Evolutionary conservation across 2,329 filamentous ascomycete genomes (phyloP), one percentile per base, ranked within the genome.

Genomic region (Colletotrichum karsti): DNA sequence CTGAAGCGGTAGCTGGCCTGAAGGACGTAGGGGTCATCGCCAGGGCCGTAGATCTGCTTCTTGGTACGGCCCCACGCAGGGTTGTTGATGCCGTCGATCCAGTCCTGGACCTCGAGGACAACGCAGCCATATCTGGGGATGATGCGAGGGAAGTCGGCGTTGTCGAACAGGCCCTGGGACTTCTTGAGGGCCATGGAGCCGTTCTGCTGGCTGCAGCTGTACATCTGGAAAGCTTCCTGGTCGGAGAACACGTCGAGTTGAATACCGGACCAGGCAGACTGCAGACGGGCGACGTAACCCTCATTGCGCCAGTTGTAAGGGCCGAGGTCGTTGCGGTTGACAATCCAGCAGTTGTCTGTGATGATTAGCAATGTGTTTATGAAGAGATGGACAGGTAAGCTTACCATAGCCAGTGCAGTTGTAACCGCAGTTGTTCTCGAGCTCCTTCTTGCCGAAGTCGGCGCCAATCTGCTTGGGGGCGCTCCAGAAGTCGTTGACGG

Each of bases 61-160:
- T 75, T 76, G 51, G 84, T 80, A 62, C 95, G 88, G 67, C 90
- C 90, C 95, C 95, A 98, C 79, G 94, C 88, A 0, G 95, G 95
- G 73, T 97, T 88, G 81, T 97, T 98, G 81, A 98, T 96, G 26
- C 87, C 94, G 77, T 97, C 95, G 75, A 98, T 97, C 88, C 90
- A 98, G 78, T 96, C 94, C 84, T 98, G 89, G 12, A 96, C 93
- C 82, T 98, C 95, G 79, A 98, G 87, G 54, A 97, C 95, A 26
- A 97, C 76, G 79, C 95, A 98, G 33, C 93, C 94, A 76, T 94
- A 93, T 83, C 95, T 78, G 63, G 88, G 86, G 26, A 94, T 91
- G 7, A 87, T 87, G 39, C 90, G 84, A 4, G 89, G 87, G 73
- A 90, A 87, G 33, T 82, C 79, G 2, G 80, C 70, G 68, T 87